These are phyloP conservation scores for Thymus mandschuricus DNA, from an alignment of 257 asterid genomes.

Conservation along the genomic window DNA sequence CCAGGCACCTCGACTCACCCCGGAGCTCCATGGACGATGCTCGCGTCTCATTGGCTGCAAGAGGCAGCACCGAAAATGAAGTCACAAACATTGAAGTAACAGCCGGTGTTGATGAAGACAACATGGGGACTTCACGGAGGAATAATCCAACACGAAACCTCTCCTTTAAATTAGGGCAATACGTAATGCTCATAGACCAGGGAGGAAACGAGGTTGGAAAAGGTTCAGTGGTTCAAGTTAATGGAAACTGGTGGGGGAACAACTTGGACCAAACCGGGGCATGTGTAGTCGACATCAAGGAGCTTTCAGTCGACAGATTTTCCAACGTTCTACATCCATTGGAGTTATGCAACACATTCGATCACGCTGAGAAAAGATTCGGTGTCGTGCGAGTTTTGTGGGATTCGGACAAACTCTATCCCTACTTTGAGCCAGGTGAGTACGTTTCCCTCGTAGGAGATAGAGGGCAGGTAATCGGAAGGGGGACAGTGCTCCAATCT, in stretches of 20 bases:
- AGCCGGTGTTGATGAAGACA: conserved; percentile 43
- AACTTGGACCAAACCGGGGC: conserved; percentile 61
- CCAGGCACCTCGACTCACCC: conserved; percentile 54
- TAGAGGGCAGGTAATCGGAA: conserved; percentile 64
- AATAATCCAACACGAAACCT: conserved; percentile 34
- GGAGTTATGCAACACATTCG: conserved; percentile 66
- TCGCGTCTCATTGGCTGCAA: conserved; percentile 42
- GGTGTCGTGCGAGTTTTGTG: conserved; percentile 74
- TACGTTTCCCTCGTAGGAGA: conserved; percentile 59
- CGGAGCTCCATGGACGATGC: conserved; percentile 56
- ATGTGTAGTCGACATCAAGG: conserved; percentile 72
- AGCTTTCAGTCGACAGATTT: conserved; percentile 52
- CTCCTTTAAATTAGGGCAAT: conserved; percentile 62
- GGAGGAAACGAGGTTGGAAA: conserved; percentile 66
- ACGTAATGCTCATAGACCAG: conserved; percentile 60
- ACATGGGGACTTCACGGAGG: conserved; percentile 38
- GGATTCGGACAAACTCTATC: conserved; percentile 57
- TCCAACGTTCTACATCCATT: conserved; percentile 63
- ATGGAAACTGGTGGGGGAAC: conserved; percentile 66
- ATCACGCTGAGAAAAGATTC: conserved; percentile 58
- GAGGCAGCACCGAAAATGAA: conserved; percentile 47
- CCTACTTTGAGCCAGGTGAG: conserved; percentile 61
- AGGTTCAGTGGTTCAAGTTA: conserved; percentile 67
- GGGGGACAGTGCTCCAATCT: conserved; percentile 68
- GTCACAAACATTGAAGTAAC: conserved; percentile 41